A percentile compares a stretch with the other conserved stretches of the same genome.
phyloP scores from a whole-genome alignment of 1,284 basidiomycete species.

The Rhodotorula sp. region DNA sequence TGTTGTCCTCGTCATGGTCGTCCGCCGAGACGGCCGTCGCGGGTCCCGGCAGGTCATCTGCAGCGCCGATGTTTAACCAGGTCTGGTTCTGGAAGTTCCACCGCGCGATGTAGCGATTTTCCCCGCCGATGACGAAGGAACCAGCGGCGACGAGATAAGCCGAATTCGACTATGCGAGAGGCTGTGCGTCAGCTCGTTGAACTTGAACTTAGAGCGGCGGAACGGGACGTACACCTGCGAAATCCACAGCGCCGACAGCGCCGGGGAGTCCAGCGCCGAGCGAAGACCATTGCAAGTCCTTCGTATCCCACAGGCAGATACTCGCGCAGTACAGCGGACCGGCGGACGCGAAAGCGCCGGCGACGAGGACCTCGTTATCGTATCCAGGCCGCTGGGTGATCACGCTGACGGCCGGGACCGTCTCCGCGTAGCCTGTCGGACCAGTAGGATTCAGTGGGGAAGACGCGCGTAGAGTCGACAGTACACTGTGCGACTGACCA shows the following conservation, averaged over 20 bases:
- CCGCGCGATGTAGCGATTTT: slow-evolving; percentile 65
- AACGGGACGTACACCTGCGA: slow-evolving; percentile 67
- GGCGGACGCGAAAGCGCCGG: slow-evolving; percentile 77
- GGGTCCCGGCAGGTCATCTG: slow-evolving; percentile 72
- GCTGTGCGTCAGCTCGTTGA: slow-evolving; percentile 4
- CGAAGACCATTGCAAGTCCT: slow-evolving; percentile 69
- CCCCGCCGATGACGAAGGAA: slow-evolving; percentile 64
- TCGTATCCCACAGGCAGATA: slow-evolving; percentile 74
- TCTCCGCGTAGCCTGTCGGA: slow-evolving; percentile 49
- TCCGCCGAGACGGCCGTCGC: slow-evolving; percentile 86
- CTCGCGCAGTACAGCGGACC: slow-evolving; percentile 72
- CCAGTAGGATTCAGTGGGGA: neutral
- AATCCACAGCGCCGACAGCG: slow-evolving; percentile 72
- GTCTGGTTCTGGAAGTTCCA: slow-evolving; percentile 67
- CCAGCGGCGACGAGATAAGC: slow-evolving; percentile 55
- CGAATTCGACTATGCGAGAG: slow-evolving; percentile 48
- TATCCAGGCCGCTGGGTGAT: slow-evolving; percentile 66
- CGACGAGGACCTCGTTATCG: slow-evolving; percentile 69
- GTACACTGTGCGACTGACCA: slow-evolving; percentile 2
- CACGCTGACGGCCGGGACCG: slow-evolving; percentile 67
- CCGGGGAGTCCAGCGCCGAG: slow-evolving; percentile 81
- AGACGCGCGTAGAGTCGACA: no score
- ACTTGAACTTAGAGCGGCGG: no score
- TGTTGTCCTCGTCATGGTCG: slow-evolving; percentile 71
- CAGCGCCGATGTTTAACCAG: slow-evolving; percentile 71